phyloP scores from a whole-genome alignment of 306 rosid genomes.

The Senna tora region DNA sequence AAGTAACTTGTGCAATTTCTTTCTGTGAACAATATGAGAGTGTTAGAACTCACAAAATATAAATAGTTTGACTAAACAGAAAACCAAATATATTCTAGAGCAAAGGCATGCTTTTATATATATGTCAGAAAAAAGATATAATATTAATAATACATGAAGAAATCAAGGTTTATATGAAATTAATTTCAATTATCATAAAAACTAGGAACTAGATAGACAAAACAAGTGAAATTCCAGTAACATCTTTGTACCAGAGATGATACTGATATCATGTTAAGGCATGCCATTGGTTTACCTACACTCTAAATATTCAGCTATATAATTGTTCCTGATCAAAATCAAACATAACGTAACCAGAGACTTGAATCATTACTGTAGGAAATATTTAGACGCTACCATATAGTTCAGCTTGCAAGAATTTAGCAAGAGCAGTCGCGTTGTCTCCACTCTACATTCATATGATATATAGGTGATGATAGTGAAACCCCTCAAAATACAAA shows the following conservation, averaged over 20 bases:
- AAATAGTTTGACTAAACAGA: background rate
- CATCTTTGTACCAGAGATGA: background rate
- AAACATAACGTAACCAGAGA: background rate
- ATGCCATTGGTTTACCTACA: slow-evolving; percentile 1
- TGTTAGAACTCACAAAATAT: slow-evolving; percentile 37
- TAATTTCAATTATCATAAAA: slow-evolving; percentile 8
- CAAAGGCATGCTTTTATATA: slow-evolving; percentile 1
- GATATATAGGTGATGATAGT: background rate
- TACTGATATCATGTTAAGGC: slow-evolving; percentile 13
- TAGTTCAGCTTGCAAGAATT: slow-evolving; percentile 18
- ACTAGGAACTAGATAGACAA: slow-evolving; percentile 1
- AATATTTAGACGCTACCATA: background rate
- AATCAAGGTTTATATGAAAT: slow-evolving; percentile 1
- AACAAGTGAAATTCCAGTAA: slow-evolving; percentile 20
- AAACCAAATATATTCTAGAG: slow-evolving; percentile 15
- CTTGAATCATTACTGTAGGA: background rate
- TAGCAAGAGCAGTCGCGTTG: background rate
- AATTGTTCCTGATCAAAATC: background rate
- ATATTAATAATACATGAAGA: slow-evolving; percentile 2
- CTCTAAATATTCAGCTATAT: background rate
- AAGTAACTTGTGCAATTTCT: slow-evolving; percentile 91
- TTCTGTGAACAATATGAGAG: slow-evolving; percentile 60
- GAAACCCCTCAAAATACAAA: slow-evolving; percentile 15
- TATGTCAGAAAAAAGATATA: background rate
- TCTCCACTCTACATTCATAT: background rate